phyloP scores from a whole-genome alignment of 192 early-diverging fungal species.

The Entomortierella beljakovae region DNA sequence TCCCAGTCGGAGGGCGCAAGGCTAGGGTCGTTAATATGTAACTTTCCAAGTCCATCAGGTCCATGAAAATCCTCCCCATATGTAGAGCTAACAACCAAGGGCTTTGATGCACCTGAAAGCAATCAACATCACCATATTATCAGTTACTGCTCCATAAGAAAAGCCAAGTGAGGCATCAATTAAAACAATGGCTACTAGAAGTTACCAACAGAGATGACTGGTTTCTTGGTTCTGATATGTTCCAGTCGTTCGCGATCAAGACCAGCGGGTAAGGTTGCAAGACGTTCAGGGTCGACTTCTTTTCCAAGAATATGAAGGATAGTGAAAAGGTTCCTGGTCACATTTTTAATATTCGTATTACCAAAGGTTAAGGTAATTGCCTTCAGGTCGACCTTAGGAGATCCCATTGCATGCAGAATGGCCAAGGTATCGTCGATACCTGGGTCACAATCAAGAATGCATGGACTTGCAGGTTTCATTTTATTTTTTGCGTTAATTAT shows the following conservation, averaged over 20 bases:
- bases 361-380: constrained; percentile 62
- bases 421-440: constrained; percentile 64
- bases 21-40: constrained; percentile 50
- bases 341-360: constrained; percentile 51
- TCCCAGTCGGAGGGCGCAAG: constrained; percentile 47
- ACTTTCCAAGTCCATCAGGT: constrained; percentile 56
- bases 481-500: not conserved
- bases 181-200: too few relatives aligned
- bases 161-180: too few relatives aligned
- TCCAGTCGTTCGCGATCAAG: constrained; percentile 23
- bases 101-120: constrained; percentile 41
- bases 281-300: constrained; percentile 29
- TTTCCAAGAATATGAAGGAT: constrained; percentile 55
- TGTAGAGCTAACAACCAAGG: constrained; percentile 30
- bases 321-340: constrained; percentile 58
- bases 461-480: constrained; percentile 10
- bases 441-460: constrained; percentile 54
- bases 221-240: constrained; percentile 28
- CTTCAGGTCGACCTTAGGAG: constrained; percentile 56
- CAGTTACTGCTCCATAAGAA: too few relatives aligned
- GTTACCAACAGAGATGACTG: constrained; percentile 58
- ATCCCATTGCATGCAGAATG: constrained; percentile 57
- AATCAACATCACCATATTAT: not conserved
- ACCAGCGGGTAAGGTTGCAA: constrained; percentile 11
- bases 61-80: constrained; percentile 63